Evolutionary conservation across 1,284 basidiomycete species (phyloP).

Genomic region (Melampsora occidentalis): DNA sequence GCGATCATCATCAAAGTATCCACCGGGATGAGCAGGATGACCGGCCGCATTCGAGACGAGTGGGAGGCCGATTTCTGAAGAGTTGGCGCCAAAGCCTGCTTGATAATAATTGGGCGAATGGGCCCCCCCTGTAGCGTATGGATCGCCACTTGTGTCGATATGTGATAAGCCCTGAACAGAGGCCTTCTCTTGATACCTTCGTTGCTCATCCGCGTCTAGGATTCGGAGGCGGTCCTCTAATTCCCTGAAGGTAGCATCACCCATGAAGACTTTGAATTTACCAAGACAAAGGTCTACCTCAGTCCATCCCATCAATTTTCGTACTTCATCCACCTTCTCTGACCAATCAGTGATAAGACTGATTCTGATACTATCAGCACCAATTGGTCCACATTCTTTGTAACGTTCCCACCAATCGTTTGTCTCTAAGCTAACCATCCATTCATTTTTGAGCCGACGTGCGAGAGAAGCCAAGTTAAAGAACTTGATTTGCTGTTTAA

Average conservation of each 20-base stretch:
- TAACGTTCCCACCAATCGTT: conserved; percentile 85
- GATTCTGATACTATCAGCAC: conserved; percentile 54
- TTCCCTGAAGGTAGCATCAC: conserved; percentile 78
- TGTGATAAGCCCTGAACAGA: conserved; percentile 68
- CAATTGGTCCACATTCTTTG: conserved; percentile 55
- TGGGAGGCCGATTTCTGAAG: conserved; percentile 59
- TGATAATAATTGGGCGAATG: conserved; percentile 49
- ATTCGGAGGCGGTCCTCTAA: conserved; percentile 83
- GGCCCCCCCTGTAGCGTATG: conserved; percentile 67
- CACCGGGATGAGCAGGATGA: conserved; percentile 59
- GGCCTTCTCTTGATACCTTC: conserved; percentile 59
- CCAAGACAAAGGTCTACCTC: conserved; percentile 78
- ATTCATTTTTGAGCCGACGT: conserved; percentile 64
- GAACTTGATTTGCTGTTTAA: conserved; percentile 86
- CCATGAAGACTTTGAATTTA: conserved; percentile 81
- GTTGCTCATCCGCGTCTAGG: conserved; percentile 74
- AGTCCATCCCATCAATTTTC: conserved; percentile 64
- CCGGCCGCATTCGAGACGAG: conserved; percentile 73
- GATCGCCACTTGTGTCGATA: conserved; percentile 65
- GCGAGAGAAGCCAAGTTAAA: conserved; percentile 76
- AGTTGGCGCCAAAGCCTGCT: conserved; percentile 52
- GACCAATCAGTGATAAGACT: conserved; percentile 52
- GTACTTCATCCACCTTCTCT: conserved; percentile 55
- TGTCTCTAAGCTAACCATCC: conserved; percentile 79
- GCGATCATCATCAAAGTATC: conserved; percentile 69